Percentiles rank a stretch among this genome's conserved stretches.
Conservation (phyloP, 2,329 filamentous ascomycete genomes). For the Rugonectria rugulosa region DNA sequence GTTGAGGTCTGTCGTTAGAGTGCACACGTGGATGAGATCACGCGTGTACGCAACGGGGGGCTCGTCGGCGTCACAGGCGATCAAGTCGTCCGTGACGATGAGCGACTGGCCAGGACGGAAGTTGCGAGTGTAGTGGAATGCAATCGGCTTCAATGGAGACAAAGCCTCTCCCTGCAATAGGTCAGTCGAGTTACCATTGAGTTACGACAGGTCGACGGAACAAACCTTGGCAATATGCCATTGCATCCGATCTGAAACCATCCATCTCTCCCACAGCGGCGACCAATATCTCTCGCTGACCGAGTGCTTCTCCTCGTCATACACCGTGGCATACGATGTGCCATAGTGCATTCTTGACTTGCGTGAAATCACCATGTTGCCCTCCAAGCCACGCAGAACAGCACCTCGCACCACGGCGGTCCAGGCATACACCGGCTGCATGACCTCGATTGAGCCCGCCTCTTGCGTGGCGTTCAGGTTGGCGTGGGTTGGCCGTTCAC, state of each 20-base stretch:
- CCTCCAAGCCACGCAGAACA: slow-evolving; percentile 76
- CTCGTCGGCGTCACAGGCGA: slow-evolving; percentile 75
- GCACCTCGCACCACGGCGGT: slow-evolving; percentile 82
- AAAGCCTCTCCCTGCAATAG: slow-evolving; percentile 72
- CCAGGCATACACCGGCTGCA: slow-evolving; percentile 85
- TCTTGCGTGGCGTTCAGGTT: slow-evolving; percentile 55
- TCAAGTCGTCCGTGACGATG: slow-evolving; percentile 80
- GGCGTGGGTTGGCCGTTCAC: slow-evolving; percentile 73
- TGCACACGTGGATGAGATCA: slow-evolving; percentile 77
- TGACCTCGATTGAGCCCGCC: slow-evolving; percentile 73
- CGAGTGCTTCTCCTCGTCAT: slow-evolving; percentile 77
- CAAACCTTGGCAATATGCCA: slow-evolving; percentile 82
- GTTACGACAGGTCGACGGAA: slow-evolving; percentile 11
- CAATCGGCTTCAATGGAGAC: slow-evolving; percentile 76
- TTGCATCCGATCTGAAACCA: slow-evolving; percentile 84
- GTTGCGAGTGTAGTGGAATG: slow-evolving; percentile 86
- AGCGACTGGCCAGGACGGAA: slow-evolving; percentile 81
- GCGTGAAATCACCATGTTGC: slow-evolving; percentile 79
- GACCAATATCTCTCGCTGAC: slow-evolving; percentile 81
- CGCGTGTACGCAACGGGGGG: slow-evolving; percentile 67
- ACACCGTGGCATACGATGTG: slow-evolving; percentile 82
- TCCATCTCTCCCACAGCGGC: slow-evolving; percentile 82
- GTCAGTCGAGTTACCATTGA: neutral
- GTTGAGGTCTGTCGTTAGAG: slow-evolving; percentile 79
- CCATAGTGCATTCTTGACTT: slow-evolving; percentile 81